Base-by-base conservation (phyloP, 2,329 filamentous ascomycete species). In the Scortechinia acanthostroma region DNA sequence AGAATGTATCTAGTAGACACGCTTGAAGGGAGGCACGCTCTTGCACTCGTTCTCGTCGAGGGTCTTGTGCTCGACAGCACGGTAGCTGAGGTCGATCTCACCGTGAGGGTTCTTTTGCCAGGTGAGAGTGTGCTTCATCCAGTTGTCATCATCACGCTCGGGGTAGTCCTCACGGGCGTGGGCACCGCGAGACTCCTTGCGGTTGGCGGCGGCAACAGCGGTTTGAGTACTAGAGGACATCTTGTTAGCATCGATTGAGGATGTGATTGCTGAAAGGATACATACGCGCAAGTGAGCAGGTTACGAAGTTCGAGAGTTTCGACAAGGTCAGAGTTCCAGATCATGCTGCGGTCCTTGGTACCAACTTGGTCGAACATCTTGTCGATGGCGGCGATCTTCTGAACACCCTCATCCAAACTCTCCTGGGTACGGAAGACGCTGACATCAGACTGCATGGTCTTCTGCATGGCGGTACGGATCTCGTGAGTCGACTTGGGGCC, bases 311-410 rank as follows among this genome's bases (percentile, higher is more conserved):
- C 69, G 1, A 73, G 55, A 6, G 69, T 70, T 52, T 72, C 69
- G 2, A 72, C 56, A 2, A 73, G 52, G 47, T 73, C 69, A 1
- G 57, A 61, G 48, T 73, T 73, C 70, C 69, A 72, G n/a, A 73
- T 67, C 48, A 73, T 52, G 16, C 58, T 64, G 44, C 60, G 58
- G 47, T 73, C 70, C 2, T 57, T 63, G 2, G 72, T 52, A 0
- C 51, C 51, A 2, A 73, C 46, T 13, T 49, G 54, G 14, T 50
- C 51, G 46, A 70, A 71, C 3, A 55, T 52, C 0, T 50, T 40
- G 44, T 68, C 61, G 4, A 71, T 57, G 10, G 52, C 22, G n/a
- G 48, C 28, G n/a, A 70, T 57, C 3, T 53, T 44, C 0, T 47
- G 33, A 40, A 62, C 56, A 1, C 68, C 68, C 2, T 47, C 47